Percentiles rank a stretch among this genome's conserved stretches.
Evolutionary conservation across 495 filamentous ascomycete species (phyloP).

Genomic region (Stereocaulon alpinum): DNA sequence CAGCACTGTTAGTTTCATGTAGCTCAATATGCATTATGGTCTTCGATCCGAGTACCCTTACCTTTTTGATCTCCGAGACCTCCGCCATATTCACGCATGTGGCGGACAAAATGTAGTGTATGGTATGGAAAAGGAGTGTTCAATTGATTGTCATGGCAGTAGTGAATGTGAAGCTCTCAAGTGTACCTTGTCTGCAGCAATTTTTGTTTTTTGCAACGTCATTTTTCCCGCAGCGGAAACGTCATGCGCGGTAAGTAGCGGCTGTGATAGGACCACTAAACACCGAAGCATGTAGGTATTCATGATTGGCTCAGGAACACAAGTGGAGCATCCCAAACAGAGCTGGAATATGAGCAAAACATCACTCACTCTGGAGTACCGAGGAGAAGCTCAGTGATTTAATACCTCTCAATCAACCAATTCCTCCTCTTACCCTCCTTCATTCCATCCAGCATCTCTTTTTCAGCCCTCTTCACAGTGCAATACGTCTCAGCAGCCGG

Average conservation of each 20-base stretch:
- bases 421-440: slow-evolving; percentile 33
- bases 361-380: background rate
- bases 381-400: slow-evolving; percentile 13
- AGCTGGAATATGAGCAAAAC: background rate
- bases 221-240: background rate
- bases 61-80: slow-evolving; percentile 7
- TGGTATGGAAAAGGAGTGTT: too few species aligned
- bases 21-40: background rate
- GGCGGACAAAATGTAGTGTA: too few species aligned
- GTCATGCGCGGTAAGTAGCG: slow-evolving; percentile 9
- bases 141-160: too few species aligned
- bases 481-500: slow-evolving; percentile 48
- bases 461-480: slow-evolving; percentile 46
- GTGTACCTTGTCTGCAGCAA: background rate
- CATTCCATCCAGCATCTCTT: slow-evolving; percentile 36
- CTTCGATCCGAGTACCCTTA: background rate
- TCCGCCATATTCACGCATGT: background rate
- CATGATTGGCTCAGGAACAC: too few species aligned
- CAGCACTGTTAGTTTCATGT: background rate
- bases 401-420: slow-evolving; percentile 56
- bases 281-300: background rate
- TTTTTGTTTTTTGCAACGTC: background rate
- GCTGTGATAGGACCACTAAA: background rate
- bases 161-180: background rate
- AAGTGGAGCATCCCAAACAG: too few species aligned